phyloP scores from a whole-genome alignment of 495 filamentous ascomycete genomes.

The Daldinia decipiens region DNA sequence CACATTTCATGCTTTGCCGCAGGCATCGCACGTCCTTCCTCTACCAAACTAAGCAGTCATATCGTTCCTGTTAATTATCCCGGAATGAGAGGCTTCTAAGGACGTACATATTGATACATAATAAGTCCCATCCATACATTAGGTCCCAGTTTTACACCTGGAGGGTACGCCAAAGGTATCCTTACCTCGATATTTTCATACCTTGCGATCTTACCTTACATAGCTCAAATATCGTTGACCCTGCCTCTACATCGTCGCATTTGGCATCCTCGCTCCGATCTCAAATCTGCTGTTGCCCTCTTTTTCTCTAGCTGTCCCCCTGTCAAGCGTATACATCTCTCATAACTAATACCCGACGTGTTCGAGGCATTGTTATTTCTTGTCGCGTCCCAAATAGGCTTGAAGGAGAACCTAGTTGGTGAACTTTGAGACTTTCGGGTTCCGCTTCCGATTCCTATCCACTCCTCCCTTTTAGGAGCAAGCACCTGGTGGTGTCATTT shows the following conservation, averaged over 20 bases:
- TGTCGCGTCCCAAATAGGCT: conserved; percentile 41
- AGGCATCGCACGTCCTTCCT: conserved; percentile 47
- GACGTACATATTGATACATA: conserved; percentile 41
- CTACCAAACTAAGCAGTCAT: conserved; percentile 46
- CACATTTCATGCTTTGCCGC: conserved; percentile 48
- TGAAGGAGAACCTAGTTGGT: conserved; percentile 51
- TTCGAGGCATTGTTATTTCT: conserved; percentile 32
- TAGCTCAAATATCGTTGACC: conserved; percentile 43
- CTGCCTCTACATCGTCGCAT: conserved; percentile 39
- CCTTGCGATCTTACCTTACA: conserved; percentile 47
- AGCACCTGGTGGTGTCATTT: conserved; percentile 48
- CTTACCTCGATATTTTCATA: conserved; percentile 56
- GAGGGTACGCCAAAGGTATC: conserved; percentile 32
- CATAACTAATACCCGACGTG: conserved; percentile 34
- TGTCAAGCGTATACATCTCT: conserved; percentile 39
- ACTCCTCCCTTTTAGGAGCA: conserved; percentile 53
- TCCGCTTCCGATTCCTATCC: conserved; percentile 56
- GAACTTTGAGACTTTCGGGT: conserved; percentile 56
- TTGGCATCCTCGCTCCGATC: conserved; percentile 44
- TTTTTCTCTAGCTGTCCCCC: conserved; percentile 45
- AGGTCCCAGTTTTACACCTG: conserved; percentile 39
- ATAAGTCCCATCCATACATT: conserved; percentile 36
- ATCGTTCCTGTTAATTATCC: conserved; percentile 47
- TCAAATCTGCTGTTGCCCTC: conserved; percentile 49
- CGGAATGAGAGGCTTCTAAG: conserved; percentile 40